phyloP scores from a whole-genome alignment of 805 yeast species.

The Cyberlindnera mississippiensis region DNA sequence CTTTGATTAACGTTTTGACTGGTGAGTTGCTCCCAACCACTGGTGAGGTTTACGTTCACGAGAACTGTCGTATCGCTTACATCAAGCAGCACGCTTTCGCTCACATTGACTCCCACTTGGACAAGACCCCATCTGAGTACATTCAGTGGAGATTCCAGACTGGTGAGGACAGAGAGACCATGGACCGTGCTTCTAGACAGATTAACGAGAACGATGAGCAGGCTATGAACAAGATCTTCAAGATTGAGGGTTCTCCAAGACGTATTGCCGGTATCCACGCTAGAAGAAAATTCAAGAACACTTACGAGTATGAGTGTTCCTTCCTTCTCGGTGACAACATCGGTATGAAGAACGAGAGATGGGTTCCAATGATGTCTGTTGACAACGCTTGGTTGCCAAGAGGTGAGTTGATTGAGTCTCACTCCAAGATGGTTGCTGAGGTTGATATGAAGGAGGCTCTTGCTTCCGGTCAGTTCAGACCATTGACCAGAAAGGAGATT shows the following conservation, averaged over 20 bases:
- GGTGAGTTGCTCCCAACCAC: slow-evolving; percentile 98
- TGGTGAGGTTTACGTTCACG: slow-evolving; percentile 99
- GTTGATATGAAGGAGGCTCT: slow-evolving; percentile 99
- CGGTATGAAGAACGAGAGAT: slow-evolving; percentile 98
- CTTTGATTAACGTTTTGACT: slow-evolving; percentile 96
- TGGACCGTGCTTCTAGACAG: slow-evolving; percentile 99
- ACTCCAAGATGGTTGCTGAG: slow-evolving; percentile 99
- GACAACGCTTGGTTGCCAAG: slow-evolving; percentile 99
- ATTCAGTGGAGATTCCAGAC: slow-evolving; percentile 99
- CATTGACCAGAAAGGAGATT: slow-evolving; percentile 99
- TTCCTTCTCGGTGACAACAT: slow-evolving; percentile 97
- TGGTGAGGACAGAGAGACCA: slow-evolving; percentile 99
- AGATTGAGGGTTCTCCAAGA: slow-evolving; percentile 98
- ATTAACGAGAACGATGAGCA: slow-evolving; percentile 95
- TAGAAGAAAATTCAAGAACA: slow-evolving; percentile 99
- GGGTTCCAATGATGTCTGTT: slow-evolving; percentile 99
- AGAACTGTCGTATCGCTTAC: slow-evolving; percentile 99
- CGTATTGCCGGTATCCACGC: slow-evolving; percentile 91
- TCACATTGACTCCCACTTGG: slow-evolving; percentile 97
- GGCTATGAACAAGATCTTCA: slow-evolving; percentile 99
- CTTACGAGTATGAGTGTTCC: slow-evolving; percentile 99
- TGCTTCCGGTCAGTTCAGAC: slow-evolving; percentile 99
- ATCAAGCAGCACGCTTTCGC: slow-evolving; percentile 99
- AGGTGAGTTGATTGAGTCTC: slow-evolving; percentile 96
- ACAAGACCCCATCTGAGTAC: slow-evolving; percentile 99